Base-by-base conservation (phyloP, 75 land plant species). In the Sequoia sempervirens region DNA sequence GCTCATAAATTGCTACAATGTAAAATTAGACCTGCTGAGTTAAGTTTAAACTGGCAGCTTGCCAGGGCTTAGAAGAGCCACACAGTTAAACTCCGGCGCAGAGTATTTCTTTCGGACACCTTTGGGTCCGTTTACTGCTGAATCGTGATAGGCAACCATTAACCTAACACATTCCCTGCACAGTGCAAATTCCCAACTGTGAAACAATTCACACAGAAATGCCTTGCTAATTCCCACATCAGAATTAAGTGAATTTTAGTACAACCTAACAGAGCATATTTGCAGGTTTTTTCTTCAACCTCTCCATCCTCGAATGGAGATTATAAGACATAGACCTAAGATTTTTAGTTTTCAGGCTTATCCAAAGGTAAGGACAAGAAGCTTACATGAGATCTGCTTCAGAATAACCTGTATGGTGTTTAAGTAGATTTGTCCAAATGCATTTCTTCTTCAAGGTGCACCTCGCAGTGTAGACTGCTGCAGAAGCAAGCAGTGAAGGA, bases 401-500 rank as follows among this genome's bases (percentile, higher is more conserved):
- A 1, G 87, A 74, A 86, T 93, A 93, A 28, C 78, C 84, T 10
- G 88, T 84, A 64, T 93, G 83, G 82, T 81, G 53, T 80, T 89
- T 84, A 38, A 88, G 66, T n/a, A 90, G 81, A 14, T 79, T 82
- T 43, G 73, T 92, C 95, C 93, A 92, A 3, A 86, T 53, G 20
- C 86, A 89, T 10, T 20, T 75, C 43, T 85, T 86, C 46, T 54
- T 50, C 23, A 92, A 80, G 70, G 87, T 87, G 47, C 87, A 82
- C 47, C 85, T 85, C 34, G 90, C 90, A n/a, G 93, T 85, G 87
- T 87, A 93, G 47, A 93, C 76, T n/a, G 95, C 90, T n/a, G 95
- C 93, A 61, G 93, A 90, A 80, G 95, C 90, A 58, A 93, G 40
- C 80, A 90, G 50, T 17, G 95, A 93, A 20, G 95, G 95, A 64